Evolutionary conservation across 495 filamentous ascomycete species (phyloP), one percentile per base, ranked within the genome.

Genomic region (Physcia stellaris): DNA sequence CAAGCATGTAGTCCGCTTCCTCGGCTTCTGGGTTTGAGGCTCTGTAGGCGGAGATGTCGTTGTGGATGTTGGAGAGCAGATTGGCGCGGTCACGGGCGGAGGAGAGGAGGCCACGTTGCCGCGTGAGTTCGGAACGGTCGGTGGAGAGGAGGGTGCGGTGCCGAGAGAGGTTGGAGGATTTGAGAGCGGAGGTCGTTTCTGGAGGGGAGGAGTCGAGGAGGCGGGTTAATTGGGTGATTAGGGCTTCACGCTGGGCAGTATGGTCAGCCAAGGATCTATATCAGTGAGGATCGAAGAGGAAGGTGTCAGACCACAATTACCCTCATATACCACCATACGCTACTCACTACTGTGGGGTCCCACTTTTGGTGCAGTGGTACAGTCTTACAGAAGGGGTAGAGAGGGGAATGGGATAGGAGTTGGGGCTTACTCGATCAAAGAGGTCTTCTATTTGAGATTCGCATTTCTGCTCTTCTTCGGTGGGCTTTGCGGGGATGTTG

Each of bases 1-100:
- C 83, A 15, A 96, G 71, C 86, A 99, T 94, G 63, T 94, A 96
- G 29, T 96, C 88, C 15, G 83, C 83, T 60, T 95, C 90, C 26
- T 77, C 82, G 4, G 68, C 72, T 38, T 71, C 80, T 6, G 84
- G 83, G 59, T 92, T 87, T 41, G 60, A 64, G 19, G 70, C 73
- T 23, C 79, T 82, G 67, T 94, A 95, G 27, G 81, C 77, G 50
- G 80, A 71, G 55, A 96, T 95, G 57, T 98, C 90, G 44, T 83
- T 79, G 47, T 86, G 81, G 24, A 98, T 86, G 55, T 77, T 84
- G 6, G 76, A 79, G 32, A 96, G 79, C n/a, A 98, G 77, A 58
- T 95, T 94, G 15, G 82, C 76, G 45, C 86, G 83, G 56, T 86
- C 73, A 48, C 90, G 82, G 40, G 80, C 71, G 43, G 83, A 77